Evolutionary conservation across 2,329 filamentous ascomycete species (phyloP).

Genomic region (Fusarium napiforme): DNA sequence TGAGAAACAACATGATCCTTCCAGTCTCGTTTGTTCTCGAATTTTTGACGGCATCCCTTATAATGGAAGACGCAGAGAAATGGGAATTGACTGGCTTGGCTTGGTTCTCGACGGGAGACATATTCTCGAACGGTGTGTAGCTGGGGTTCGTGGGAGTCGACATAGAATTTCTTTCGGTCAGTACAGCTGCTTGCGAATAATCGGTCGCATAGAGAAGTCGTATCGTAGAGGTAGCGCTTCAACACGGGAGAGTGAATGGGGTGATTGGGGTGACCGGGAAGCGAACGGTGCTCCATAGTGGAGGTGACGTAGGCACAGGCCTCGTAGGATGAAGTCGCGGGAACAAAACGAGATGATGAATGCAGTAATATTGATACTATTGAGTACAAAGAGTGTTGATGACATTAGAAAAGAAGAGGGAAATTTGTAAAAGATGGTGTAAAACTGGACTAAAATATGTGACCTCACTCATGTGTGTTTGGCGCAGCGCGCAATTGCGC

Average conservation of each 20-base stretch:
- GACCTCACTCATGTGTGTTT: background rate
- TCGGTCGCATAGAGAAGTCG: too few species aligned
- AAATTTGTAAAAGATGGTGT: fast-evolving
- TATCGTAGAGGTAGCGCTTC: too few species aligned
- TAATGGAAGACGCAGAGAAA: background rate
- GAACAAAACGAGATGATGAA: background rate
- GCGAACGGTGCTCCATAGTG: fast-evolving
- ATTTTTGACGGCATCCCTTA: fast-evolving
- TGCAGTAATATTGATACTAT: background rate
- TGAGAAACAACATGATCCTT: fast-evolving
- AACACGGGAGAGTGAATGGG: too few species aligned
- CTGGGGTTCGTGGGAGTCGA: fast-evolving
- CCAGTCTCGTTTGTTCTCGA: fast-evolving
- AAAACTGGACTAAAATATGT: background rate
- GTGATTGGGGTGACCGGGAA: too few species aligned
- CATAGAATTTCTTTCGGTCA: too few species aligned
- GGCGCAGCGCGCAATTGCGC: background rate
- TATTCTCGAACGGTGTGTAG: fast-evolving
- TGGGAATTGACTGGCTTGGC: fast-evolving
- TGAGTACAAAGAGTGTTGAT: fast-evolving
- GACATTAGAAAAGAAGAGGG: background rate
- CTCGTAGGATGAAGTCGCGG: fast-evolving
- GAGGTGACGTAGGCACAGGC: fast-evolving
- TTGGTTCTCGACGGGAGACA: fast-evolving
- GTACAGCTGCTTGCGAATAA: too few species aligned